Conservation (phyloP, 495 filamentous ascomycete genomes). For the Aspergillus sclerotioniger region DNA sequence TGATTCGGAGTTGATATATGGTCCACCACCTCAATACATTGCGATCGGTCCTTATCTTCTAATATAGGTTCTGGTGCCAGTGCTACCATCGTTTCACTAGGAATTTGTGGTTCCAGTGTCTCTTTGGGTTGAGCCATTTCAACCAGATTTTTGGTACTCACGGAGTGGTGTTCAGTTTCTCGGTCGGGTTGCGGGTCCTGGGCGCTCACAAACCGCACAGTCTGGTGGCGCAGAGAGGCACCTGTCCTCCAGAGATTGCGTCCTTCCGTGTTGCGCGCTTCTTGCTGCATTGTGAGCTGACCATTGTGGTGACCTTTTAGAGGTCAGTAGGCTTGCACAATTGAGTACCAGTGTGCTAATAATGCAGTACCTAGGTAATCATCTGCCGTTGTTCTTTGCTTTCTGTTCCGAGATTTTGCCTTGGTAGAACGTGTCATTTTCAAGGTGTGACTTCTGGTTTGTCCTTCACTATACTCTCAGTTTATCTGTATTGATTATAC, state of each 20-base stretch:
- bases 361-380: neutral
- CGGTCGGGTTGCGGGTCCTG: slow-evolving; percentile 53
- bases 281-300: slow-evolving; percentile 65
- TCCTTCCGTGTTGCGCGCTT: slow-evolving; percentile 71
- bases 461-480: no score
- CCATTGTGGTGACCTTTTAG: slow-evolving; percentile 15
- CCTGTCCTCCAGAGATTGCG: slow-evolving; percentile 42
- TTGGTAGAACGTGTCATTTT: slow-evolving; percentile 18
- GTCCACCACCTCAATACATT: no score
- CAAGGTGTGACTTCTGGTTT: no score
- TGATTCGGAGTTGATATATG: neutral
- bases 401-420: slow-evolving; percentile 12
- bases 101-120: neutral
- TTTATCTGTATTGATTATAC: no score
- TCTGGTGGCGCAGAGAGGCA: slow-evolving; percentile 49
- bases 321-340: neutral
- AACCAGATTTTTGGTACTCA: neutral
- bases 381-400: neutral
- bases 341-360: neutral
- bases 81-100: no score
- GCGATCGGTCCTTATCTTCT: no score
- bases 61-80: no score
- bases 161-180: slow-evolving; percentile 9
- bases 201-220: slow-evolving; percentile 74
- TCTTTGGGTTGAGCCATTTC: neutral